phyloP scores from a whole-genome alignment of 1,284 basidiomycete genomes.

The Leccinum variabile region DNA sequence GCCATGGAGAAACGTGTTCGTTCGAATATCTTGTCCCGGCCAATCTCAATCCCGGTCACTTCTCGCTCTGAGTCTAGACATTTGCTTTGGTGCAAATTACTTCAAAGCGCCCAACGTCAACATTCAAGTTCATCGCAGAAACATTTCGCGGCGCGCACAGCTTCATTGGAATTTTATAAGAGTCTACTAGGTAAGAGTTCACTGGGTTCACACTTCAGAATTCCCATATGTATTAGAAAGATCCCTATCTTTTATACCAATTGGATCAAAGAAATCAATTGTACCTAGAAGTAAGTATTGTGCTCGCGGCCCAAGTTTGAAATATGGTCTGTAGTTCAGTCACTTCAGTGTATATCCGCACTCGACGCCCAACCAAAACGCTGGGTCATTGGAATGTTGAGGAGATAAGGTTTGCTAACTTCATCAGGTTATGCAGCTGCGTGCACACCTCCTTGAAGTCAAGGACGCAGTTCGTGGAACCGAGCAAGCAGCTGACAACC shows the following conservation, averaged over 20 bases:
- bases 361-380: background rate
- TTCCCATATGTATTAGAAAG: background rate
- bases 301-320: background rate
- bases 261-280: too few relatives aligned
- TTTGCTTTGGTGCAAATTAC: background rate
- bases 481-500: background rate
- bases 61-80: background rate
- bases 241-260: background rate
- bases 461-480: background rate
- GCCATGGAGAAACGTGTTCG: too few relatives aligned
- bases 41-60: background rate
- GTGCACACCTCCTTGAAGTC: background rate
- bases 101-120: background rate
- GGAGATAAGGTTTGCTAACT: background rate
- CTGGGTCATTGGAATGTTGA: background rate
- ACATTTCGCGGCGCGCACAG: background rate
- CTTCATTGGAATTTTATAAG: background rate
- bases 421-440: background rate
- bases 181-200: background rate
- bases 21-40: too few relatives aligned
- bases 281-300: too few relatives aligned
- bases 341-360: too few relatives aligned
- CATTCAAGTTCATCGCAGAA: background rate
- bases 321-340: background rate
- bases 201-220: background rate